Conservation (phyloP, 2,329 filamentous ascomycete genomes). For the Sclerotiophoma versabilis region DNA sequence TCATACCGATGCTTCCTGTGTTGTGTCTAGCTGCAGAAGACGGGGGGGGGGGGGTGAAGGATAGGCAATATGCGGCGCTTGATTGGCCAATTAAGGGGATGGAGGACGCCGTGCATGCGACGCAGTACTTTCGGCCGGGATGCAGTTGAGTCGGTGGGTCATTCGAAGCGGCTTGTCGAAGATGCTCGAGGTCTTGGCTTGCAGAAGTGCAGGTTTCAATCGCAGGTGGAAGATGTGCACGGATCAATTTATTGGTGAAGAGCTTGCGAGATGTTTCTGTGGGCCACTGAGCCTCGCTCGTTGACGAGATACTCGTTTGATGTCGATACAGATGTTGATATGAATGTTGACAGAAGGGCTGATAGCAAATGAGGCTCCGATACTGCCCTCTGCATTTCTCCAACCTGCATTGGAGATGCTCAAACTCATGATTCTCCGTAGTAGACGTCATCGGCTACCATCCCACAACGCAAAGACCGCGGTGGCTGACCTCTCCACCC, state of each 20-base stretch:
- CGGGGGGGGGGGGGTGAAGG: background rate
- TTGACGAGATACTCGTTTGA: background rate
- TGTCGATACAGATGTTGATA: background rate
- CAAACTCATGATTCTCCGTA: background rate
- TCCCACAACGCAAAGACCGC: slow-evolving; percentile 13
- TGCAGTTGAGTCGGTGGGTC: background rate
- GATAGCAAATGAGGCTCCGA: background rate
- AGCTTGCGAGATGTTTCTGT: slow-evolving; percentile 27
- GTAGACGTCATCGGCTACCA: slow-evolving; percentile 13
- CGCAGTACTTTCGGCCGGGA: background rate
- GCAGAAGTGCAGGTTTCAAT: slow-evolving; percentile 4
- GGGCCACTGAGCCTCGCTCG: slow-evolving; percentile 5
- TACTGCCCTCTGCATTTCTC: background rate
- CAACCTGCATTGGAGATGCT: background rate
- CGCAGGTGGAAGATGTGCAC: background rate
- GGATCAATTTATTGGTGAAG: slow-evolving; percentile 5
- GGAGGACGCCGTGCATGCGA: background rate
- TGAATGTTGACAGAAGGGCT: too few species aligned
- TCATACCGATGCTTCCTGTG: background rate
- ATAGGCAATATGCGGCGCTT: background rate
- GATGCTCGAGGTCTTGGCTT: slow-evolving; percentile 8
- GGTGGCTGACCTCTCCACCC: slow-evolving; percentile 11
- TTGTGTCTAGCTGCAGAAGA: background rate
- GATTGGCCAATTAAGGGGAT: background rate
- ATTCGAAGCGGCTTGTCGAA: background rate